Evolutionary conservation across 176 grass and related monocot genomes (phyloP).

Genomic region (Bolboschoenus planiculmis): DNA sequence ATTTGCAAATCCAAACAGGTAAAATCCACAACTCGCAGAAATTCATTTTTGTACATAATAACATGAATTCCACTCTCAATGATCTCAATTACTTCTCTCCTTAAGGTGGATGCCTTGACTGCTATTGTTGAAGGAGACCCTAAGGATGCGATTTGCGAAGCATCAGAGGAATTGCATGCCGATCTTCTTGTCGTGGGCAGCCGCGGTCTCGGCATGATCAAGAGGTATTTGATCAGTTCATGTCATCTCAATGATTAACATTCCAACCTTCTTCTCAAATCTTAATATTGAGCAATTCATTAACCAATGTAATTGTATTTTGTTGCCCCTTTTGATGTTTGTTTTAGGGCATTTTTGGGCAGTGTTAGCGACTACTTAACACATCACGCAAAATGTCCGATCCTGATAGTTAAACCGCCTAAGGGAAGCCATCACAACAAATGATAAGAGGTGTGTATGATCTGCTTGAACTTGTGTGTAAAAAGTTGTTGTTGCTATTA

Average conservation of each 20-base stretch:
- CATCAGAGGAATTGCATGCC: constrained; percentile 41
- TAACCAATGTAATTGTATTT: background rate
- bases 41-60: background rate
- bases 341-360: constrained; percentile 56
- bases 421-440: constrained; percentile 30
- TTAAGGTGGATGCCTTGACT: constrained; percentile 34
- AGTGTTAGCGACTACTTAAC: constrained; percentile 74
- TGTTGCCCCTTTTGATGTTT: background rate
- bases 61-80: background rate
- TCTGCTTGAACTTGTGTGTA: background rate
- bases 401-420: constrained; percentile 47
- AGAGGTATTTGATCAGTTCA: constrained; percentile 33
- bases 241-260: background rate
- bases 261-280: background rate
- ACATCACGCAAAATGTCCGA: constrained; percentile 64
- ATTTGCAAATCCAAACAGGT: constrained; percentile 41
- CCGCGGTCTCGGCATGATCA: constrained; percentile 58
- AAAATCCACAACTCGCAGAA: background rate
- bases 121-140: constrained; percentile 65
- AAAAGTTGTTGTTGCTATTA: background rate
- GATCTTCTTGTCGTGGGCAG: constrained; percentile 71
- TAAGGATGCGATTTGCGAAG: constrained; percentile 61
- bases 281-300: background rate
- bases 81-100: background rate
- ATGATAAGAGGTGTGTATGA: background rate